Evolutionary conservation across 352 stramenopile species (phyloP), one percentile per base, ranked within the genome.

Genomic region (Pseudoperonospora humuli): DNA sequence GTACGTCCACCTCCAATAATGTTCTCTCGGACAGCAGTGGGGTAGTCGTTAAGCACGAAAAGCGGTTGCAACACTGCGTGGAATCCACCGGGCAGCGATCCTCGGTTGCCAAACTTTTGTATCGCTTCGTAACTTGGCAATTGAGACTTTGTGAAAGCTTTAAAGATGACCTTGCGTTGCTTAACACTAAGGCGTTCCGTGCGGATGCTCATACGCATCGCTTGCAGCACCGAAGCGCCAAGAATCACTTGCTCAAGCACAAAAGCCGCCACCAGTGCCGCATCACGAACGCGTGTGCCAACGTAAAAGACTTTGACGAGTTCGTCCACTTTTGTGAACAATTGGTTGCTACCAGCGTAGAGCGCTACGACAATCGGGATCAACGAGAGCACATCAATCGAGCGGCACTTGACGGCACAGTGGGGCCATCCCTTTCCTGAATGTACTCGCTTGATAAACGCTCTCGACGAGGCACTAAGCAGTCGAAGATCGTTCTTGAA

Each of bases 111-210:
- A 35, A 86, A 89, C 47, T 86, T 85, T 53, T 89, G 77, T 42
- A 89, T 86, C 17, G 75, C 77, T 26, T 89, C 70, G 55, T 89
- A 86, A 43, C 72, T 86, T 6, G 76, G 71, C 15, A 86, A 58
- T 45, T 88, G 73, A 11, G 74, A 86, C 57, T 89, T 86, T 39
- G 77, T 89, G 47, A 89, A 89, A 19, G 77, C 75, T 50, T 89
- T 89, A 45, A 86, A 89, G 46, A 89, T 86, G 14, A 84, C 74
- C 47, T 86, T 89, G 35, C 77, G 74, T 51, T 89, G 77, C 63
- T 85, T 84, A 38, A 86, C 72, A 20, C 70, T 89, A 9, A 89
- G 64, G 2, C 74, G 65, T 33, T 89, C 77, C 5, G 74, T 86
- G 19, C 77, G 77, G 41, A 89, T 89, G 41, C 74, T 86, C 75